Conservation (phyloP, 2,329 filamentous ascomycete genomes). For the Trichoderma afroharzianum region DNA sequence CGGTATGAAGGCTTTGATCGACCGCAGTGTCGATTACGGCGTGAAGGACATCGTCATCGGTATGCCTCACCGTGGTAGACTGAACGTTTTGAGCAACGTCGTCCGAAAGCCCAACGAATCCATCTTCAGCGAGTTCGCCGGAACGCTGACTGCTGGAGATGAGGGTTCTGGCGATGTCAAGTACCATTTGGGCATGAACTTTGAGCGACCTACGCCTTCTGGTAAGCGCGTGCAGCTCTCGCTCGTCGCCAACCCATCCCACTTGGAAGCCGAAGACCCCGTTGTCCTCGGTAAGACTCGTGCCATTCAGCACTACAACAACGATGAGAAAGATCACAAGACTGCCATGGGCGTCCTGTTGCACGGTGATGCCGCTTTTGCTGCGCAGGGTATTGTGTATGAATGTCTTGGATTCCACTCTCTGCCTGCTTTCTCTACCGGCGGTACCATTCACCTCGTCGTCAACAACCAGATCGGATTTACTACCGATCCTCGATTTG, state of each 20-base stretch:
- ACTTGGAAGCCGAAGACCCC: slow-evolving; percentile 96
- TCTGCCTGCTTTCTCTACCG: slow-evolving; percentile 92
- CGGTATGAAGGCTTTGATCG: slow-evolving; percentile 98
- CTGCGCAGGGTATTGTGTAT: slow-evolving; percentile 94
- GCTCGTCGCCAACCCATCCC: slow-evolving; percentile 95
- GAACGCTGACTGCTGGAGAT: slow-evolving; percentile 79
- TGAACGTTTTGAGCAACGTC: slow-evolving; percentile 97
- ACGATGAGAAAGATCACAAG: slow-evolving; percentile 83
- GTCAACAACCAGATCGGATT: slow-evolving; percentile 99
- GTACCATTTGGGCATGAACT: slow-evolving; percentile 99
- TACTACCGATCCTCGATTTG: slow-evolving; percentile 95
- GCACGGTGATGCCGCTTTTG: slow-evolving; percentile 96
- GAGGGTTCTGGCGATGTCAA: slow-evolving; percentile 99
- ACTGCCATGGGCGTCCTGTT: slow-evolving; percentile 94
- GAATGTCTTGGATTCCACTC: slow-evolving; percentile 98
- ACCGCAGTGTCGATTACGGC: slow-evolving; percentile 96
- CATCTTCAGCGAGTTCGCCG: slow-evolving; percentile 97
- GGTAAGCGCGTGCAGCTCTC: slow-evolving; percentile 99
- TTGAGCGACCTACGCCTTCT: slow-evolving; percentile 94
- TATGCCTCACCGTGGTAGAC: slow-evolving; percentile 97
- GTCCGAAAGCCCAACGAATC: slow-evolving; percentile 99
- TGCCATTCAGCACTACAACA: slow-evolving; percentile 98
- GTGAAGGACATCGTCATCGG: slow-evolving; percentile 99
- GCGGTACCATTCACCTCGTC: slow-evolving; percentile 92
- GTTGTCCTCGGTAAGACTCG: slow-evolving; percentile 97